These are phyloP conservation scores for Aspergillus fijiensis DNA, from an alignment of 2,329 filamentous ascomycete species.

Conservation along the genomic window DNA sequence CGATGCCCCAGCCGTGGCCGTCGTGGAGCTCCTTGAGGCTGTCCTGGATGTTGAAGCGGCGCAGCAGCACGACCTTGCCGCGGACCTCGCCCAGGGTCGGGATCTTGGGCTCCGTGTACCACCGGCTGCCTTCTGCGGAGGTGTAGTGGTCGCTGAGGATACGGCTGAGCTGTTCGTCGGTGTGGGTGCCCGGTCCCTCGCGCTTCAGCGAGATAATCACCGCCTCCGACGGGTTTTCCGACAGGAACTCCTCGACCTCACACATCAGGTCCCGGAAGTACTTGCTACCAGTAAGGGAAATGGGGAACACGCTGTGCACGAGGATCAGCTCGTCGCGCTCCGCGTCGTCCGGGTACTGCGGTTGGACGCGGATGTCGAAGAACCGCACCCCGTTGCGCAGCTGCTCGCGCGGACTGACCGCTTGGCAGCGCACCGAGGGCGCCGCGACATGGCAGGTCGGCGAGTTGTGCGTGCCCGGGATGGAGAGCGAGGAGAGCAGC, in stretches of 20 bases:
- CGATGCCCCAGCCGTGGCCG: slow-evolving; percentile 57
- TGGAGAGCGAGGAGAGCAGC: slow-evolving; percentile 76
- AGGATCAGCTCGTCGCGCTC: slow-evolving; percentile 70
- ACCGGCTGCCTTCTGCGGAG: slow-evolving; percentile 52
- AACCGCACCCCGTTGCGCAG: slow-evolving; percentile 89
- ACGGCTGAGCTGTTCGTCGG: slow-evolving; percentile 73
- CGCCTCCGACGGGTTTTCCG: slow-evolving; percentile 74
- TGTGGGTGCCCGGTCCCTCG: slow-evolving; percentile 78
- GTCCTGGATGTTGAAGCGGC: slow-evolving; percentile 70
- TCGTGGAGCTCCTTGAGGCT: slow-evolving; percentile 45
- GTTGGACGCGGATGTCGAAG: slow-evolving; percentile 83
- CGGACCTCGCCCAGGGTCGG: slow-evolving; percentile 76
- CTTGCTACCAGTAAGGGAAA: slow-evolving; percentile 78
- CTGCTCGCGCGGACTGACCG: slow-evolving; percentile 72
- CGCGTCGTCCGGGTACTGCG: slow-evolving; percentile 56
- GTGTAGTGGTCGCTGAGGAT: slow-evolving; percentile 74
- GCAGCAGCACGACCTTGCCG: slow-evolving; percentile 79
- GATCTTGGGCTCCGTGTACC: slow-evolving; percentile 76
- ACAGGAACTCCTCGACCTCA: slow-evolving; percentile 72
- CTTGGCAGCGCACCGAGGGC: slow-evolving; percentile 91
- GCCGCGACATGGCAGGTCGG: slow-evolving; percentile 81
- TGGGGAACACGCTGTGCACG: slow-evolving; percentile 86
- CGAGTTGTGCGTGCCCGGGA: slow-evolving; percentile 94
- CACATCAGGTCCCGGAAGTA: slow-evolving; percentile 73
- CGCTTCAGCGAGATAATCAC: slow-evolving; percentile 86